Percentiles rank a stretch among this genome's conserved stretches.
Evolutionary conservation across 73 alveolate species (phyloP).

Genomic region (Tetrahymena borealis): DNA sequence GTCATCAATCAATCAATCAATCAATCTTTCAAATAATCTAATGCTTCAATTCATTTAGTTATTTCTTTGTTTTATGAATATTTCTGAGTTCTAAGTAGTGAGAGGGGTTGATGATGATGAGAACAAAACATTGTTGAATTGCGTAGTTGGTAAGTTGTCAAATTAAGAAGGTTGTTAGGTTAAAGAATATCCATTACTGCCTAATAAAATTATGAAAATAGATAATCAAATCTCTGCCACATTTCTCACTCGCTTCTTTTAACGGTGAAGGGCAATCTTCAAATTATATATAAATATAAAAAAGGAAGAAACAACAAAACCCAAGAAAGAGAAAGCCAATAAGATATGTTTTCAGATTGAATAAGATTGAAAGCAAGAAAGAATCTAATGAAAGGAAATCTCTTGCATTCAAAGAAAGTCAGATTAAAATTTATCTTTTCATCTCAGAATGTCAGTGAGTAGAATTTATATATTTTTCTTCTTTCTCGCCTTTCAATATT

Average conservation of each 20-base stretch:
- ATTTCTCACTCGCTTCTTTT: background rate
- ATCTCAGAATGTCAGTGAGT: background rate
- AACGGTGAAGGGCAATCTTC: constrained; percentile 2
- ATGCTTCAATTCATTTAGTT: too few relatives aligned
- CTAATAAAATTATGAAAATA: background rate
- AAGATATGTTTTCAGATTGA: background rate
- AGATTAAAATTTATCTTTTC: background rate
- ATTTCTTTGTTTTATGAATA: too few relatives aligned
- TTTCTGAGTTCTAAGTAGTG: too few relatives aligned
- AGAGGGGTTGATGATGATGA: too few relatives aligned
- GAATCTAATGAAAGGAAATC: background rate
- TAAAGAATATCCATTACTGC: constrained; percentile 1
- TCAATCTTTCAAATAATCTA: too few relatives aligned
- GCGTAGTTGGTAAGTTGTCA: background rate
- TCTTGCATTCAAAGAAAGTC: background rate
- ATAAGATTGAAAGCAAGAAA: background rate
- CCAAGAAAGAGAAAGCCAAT: background rate
- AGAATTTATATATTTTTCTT: background rate
- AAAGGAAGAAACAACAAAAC: background rate
- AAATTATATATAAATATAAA: background rate
- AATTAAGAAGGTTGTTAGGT: background rate
- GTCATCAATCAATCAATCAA: background rate
- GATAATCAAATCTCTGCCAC: background rate
- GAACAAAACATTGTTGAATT: background rate
- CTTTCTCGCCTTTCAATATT: background rate